Base-by-base conservation (phyloP, 2,329 filamentous ascomycete species). In the Fusarium coicis region DNA sequence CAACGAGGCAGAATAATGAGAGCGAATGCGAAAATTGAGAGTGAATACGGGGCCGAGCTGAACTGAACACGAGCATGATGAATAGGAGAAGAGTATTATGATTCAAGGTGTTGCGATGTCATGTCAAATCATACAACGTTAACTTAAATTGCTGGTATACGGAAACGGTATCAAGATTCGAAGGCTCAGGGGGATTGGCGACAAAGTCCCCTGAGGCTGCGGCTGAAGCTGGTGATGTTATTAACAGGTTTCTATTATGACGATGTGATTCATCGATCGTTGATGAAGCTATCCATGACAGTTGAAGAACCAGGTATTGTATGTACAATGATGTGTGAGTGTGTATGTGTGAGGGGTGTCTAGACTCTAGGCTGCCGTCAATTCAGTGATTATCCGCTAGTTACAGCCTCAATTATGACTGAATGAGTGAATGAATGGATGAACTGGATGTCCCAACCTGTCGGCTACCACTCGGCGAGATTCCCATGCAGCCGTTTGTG, bases 401-500 rank as follows among this genome's bases (percentile, higher is more conserved):
- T 69, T 69, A 58, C 58, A 69, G 66, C 66, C 65, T 68, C 66
- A 66, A 60, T 55, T 36, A 34, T 44, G 26, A 63, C 16, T 26
- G n/a, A 32, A 21, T 19, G 12, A 32, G 26, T n/a, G 47, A 50
- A 30, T 39, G 44, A 47, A 34, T 46, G 52, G 28, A 36, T n/a
- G 47, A 50, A 50, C 21, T 34, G 47, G 30, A 50, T 53, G 30
- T 73, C 42, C 70, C 63, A 74, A 49, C 63, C 71, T 68, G 67
- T 72, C 71, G 71, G 71, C 71, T 74, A 55, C 71, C 67, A 59
- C 71, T 74, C 71, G 71, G 71, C 67, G 71, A 74, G 59, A 74
- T 74, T 74, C 23, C 60, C 59, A 74, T 65, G 71, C 67, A 65
- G 55, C 71, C 28, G 56, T 55, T 57, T 56, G 40, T 23, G 16